A percentile compares a stretch with the other conserved stretches of the same genome.
Conservation (phyloP, 2,329 filamentous ascomycete species). For the Aspergillus pseudoterreus region DNA sequence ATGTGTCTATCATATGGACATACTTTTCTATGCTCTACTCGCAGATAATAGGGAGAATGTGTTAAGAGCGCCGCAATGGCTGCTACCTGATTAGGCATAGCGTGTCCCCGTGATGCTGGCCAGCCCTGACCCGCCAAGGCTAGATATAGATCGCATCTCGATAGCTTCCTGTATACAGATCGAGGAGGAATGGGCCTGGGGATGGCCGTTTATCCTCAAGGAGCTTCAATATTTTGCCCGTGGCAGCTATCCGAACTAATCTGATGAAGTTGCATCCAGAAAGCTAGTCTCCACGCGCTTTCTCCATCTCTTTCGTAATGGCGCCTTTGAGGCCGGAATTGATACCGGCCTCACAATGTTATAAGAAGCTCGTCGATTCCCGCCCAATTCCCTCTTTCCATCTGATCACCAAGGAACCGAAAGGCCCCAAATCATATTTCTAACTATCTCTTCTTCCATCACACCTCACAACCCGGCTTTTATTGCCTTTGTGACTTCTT, state of each 20-base stretch:
- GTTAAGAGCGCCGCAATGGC: background rate
- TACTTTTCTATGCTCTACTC: background rate
- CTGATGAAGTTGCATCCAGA: conserved; percentile 7
- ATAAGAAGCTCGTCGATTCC: conserved; percentile 38
- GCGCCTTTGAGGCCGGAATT: conserved; percentile 42
- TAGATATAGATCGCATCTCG: conserved; percentile 25
- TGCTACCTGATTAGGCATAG: conserved; percentile 22
- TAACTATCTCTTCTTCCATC: background rate
- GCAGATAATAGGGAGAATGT: background rate
- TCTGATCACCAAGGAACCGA: conserved; percentile 5
- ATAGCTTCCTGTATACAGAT: conserved; percentile 9
- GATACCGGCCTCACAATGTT: conserved; percentile 44
- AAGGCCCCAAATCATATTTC: conserved; percentile 3
- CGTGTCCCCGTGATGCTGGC: conserved; percentile 24
- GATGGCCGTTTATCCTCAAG: background rate
- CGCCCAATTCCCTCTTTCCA: conserved; percentile 19
- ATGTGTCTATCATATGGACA: too few species aligned
- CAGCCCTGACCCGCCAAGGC: conserved; percentile 24
- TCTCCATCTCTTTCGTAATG: conserved; percentile 36
- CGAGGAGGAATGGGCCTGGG: conserved; percentile 1
- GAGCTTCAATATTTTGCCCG: conserved; percentile 6
- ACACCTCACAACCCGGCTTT: background rate
- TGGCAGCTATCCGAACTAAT: background rate
- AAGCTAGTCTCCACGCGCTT: conserved; percentile 23
- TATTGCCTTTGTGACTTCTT: background rate